Evolutionary conservation across 129 eudicot species (phyloP).

Genomic region (Apium graveolens): DNA sequence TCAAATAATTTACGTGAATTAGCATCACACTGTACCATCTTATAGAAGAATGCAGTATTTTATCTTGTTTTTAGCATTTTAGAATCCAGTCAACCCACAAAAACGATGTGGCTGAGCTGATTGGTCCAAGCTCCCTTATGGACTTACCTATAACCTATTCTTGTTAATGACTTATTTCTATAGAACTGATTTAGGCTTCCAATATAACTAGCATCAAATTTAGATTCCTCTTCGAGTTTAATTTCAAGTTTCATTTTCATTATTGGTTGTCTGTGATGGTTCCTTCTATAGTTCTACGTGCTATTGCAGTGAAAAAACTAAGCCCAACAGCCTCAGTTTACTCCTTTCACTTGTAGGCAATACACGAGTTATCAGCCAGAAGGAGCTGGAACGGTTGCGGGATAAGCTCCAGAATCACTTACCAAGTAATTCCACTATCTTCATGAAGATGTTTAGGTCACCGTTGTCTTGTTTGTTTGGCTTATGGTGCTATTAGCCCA

Average conservation of each 20-base stretch:
- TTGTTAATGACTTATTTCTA: not conserved
- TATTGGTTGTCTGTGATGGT: too few species aligned
- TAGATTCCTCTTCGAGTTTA: not conserved
- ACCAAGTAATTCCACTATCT: not conserved
- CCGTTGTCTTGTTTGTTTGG: not conserved
- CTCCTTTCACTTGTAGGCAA: conserved; percentile 28
- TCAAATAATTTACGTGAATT: not conserved
- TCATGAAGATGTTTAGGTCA: not conserved
- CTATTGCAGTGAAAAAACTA: not conserved
- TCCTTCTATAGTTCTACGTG: not conserved
- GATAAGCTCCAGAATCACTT: conserved; percentile 33
- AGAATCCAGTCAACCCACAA: too few species aligned
- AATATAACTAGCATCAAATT: not conserved
- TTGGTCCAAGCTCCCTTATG: too few species aligned
- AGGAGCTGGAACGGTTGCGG: conserved; percentile 72
- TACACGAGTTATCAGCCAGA: conserved; percentile 69
- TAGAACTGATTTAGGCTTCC: not conserved
- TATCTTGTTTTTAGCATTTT: too few species aligned
- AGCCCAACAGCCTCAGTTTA: not conserved
- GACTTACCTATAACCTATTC: too few species aligned
- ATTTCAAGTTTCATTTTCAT: not conserved
- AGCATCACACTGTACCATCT: not conserved
- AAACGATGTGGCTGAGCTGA: too few species aligned
- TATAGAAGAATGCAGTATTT: too few species aligned
- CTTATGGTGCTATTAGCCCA: too few species aligned